Conservation (phyloP, 129 eudicot genomes). For the Flaveria brownii region DNA sequence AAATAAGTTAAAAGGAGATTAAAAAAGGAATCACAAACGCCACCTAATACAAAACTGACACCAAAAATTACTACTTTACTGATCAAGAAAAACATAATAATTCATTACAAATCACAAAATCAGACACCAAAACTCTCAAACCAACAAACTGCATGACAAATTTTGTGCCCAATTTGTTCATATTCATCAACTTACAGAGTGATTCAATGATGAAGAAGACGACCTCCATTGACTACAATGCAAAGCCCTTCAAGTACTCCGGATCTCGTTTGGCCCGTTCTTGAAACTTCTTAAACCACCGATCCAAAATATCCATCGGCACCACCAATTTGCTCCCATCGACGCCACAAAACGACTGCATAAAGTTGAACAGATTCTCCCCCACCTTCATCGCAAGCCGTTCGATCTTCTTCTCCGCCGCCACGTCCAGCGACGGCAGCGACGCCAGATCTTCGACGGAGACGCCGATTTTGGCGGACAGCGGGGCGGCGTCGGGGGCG, state of each 20-base stretch:
- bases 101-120: background rate
- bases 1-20: no score
- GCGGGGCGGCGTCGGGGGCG: constrained; percentile 55
- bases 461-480: constrained; percentile 80
- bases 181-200: background rate
- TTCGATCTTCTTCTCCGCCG: constrained; percentile 78
- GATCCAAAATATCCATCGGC: constrained; percentile 93
- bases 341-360: constrained; percentile 98
- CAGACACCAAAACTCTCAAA: background rate
- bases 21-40: no score
- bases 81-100: background rate
- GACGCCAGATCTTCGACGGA: constrained; percentile 76
- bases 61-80: no score
- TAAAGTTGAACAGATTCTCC: constrained; percentile 88
- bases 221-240: constrained; percentile 39
- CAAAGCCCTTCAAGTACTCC: constrained; percentile 84
- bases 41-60: no score
- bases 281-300: constrained; percentile 99
- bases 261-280: constrained; percentile 94
- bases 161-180: background rate
- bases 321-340: constrained; percentile 87
- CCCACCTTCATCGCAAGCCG: constrained; percentile 89
- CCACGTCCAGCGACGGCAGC: constrained; percentile 78
- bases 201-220: background rate
- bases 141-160: background rate